Conservation (phyloP, 257 asterid species). For the Gentiana macrophylla region DNA sequence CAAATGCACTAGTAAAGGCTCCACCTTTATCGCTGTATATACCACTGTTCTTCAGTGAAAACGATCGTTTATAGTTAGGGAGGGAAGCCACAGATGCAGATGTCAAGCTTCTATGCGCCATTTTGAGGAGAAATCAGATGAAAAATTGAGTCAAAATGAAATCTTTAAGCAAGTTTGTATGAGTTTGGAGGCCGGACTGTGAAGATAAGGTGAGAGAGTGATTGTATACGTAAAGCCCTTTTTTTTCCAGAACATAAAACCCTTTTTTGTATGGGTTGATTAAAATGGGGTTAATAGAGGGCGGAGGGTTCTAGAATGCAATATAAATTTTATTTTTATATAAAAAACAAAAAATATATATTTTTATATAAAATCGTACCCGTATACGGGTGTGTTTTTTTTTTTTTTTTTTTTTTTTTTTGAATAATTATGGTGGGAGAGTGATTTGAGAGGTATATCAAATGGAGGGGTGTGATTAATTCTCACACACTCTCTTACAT, state of each 20-base stretch:
- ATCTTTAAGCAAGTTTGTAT: too few species aligned
- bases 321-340: too few species aligned
- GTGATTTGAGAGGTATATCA: too few species aligned
- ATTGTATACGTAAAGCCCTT: slow-evolving; percentile 1
- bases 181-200: neutral
- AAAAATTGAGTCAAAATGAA: slow-evolving; percentile 1
- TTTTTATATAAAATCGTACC: too few species aligned
- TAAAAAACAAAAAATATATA: too few species aligned
- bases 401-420: too few species aligned
- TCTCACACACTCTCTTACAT: too few species aligned
- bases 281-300: slow-evolving; percentile 37
- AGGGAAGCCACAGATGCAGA: slow-evolving; percentile 48
- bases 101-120: slow-evolving; percentile 78
- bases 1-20: slow-evolving; percentile 33
- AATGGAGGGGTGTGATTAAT: too few species aligned
- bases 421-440: too few species aligned
- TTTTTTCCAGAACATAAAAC: slow-evolving; percentile 3
- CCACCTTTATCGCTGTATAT: slow-evolving; percentile 24
- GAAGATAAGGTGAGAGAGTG: slow-evolving; percentile 9
- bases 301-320: slow-evolving; percentile 61
- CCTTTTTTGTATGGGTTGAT: slow-evolving; percentile 2
- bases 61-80: slow-evolving; percentile 28
- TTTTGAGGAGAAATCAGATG: slow-evolving; percentile 22
- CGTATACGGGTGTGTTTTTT: too few species aligned
- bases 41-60: slow-evolving; percentile 26